phyloP scores from a whole-genome alignment of 768 basidiomycete genomes.

The Naganishia vaughanmartiniae region DNA sequence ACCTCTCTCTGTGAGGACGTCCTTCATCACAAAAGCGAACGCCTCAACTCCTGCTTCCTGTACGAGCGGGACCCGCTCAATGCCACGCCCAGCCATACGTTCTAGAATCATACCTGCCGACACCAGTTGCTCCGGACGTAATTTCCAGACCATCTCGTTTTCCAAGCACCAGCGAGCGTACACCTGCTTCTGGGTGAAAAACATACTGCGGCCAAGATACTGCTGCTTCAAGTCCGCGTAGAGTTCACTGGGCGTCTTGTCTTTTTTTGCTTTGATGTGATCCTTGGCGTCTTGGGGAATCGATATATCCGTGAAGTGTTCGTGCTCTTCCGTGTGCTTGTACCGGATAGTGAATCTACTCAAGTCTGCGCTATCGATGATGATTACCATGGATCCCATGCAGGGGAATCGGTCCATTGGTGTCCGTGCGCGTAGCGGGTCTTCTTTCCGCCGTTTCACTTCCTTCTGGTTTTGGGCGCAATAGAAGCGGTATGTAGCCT shows the following conservation, averaged over 20 bases:
- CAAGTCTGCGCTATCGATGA: not conserved
- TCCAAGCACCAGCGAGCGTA: not conserved
- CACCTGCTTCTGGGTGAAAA: conserved; percentile 2
- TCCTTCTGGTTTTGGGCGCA: not conserved
- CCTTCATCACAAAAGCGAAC: not conserved
- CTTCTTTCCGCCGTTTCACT: not conserved
- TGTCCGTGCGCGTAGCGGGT: not conserved
- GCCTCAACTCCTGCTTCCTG: not conserved
- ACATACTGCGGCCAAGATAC: too few relatives aligned
- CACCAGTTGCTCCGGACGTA: not conserved
- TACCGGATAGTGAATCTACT: not conserved
- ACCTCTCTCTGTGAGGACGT: not conserved
- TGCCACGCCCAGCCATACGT: not conserved
- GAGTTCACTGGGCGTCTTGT: not conserved
- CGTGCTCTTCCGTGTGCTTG: not conserved
- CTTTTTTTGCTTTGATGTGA: not conserved
- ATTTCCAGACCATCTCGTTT: not conserved
- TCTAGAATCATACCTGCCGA: not conserved
- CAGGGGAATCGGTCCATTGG: not conserved
- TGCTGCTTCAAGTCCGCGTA: too few relatives aligned
- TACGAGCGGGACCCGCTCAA: not conserved
- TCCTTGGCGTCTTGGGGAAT: not conserved
- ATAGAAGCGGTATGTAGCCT: not conserved
- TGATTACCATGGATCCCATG: not conserved
- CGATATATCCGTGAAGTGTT: not conserved